phyloP scores from a whole-genome alignment of 768 basidiomycete genomes.

The Pholiota microspora region DNA sequence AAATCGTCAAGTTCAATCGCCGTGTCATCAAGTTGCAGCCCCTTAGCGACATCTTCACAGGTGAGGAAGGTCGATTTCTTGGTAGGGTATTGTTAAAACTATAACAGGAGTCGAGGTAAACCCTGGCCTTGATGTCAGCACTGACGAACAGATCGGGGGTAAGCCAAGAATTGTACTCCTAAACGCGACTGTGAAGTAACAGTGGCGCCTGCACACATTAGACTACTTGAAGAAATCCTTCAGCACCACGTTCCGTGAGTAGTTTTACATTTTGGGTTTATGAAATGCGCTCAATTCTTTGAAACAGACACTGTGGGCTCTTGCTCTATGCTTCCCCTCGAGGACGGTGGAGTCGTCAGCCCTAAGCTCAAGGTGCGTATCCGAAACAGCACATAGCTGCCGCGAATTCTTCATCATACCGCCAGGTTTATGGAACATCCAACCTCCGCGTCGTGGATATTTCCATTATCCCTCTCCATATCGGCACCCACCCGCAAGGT shows the following conservation, averaged over 20 bases:
- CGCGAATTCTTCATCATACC: not conserved
- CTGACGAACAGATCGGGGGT: not conserved
- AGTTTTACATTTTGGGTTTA: too few relatives aligned
- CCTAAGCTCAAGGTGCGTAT: slow-evolving; percentile 2
- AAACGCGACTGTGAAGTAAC: too few relatives aligned
- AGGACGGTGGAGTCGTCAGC: slow-evolving; percentile 4
- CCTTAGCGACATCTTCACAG: not conserved
- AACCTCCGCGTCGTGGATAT: slow-evolving; percentile 12
- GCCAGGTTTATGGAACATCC: slow-evolving; percentile 7
- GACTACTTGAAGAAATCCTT: not conserved
- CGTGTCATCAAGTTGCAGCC: not conserved
- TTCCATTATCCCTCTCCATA: slow-evolving; percentile 10
- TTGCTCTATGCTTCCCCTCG: slow-evolving; percentile 9
- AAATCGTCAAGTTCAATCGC: not conserved
- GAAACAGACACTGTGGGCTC: slow-evolving; percentile 7
- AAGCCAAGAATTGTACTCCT: too few relatives aligned
- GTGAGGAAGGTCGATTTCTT: not conserved
- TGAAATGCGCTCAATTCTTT: too few relatives aligned
- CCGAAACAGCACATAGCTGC: too few relatives aligned
- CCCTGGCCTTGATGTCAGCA: not conserved
- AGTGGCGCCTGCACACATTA: too few relatives aligned
- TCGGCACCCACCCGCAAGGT: slow-evolving; percentile 8
- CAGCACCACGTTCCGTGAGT: not conserved
- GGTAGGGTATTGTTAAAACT: not conserved
- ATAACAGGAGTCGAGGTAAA: not conserved